phyloP scores from a whole-genome alignment of 441 rosid species.

The Erodium trifolium region DNA sequence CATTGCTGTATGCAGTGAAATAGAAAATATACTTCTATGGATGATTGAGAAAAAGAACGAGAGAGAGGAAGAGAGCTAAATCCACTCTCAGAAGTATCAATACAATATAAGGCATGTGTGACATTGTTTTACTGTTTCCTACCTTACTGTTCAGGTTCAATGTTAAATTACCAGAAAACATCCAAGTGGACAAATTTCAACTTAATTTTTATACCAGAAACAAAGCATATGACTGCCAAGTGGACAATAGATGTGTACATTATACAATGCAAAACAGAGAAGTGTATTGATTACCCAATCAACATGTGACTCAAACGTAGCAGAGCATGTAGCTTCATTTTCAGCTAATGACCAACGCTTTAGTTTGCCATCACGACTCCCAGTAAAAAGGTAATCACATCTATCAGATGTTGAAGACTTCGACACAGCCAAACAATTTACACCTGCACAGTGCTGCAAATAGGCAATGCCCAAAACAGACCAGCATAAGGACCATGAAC shows the following conservation, averaged over 20 bases:
- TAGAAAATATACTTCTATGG: neutral
- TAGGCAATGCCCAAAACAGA: slow-evolving; percentile 11
- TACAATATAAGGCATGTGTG: neutral
- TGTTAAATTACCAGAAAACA: neutral
- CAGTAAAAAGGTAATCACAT: slow-evolving; percentile 66
- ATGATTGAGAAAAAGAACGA: neutral
- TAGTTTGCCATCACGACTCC: slow-evolving; percentile 98
- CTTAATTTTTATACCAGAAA: neutral
- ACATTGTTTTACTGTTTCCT: neutral
- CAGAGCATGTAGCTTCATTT: slow-evolving; percentile 69
- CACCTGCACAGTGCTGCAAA: slow-evolving; percentile 94
- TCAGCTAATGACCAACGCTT: slow-evolving; percentile 87
- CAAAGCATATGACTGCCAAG: neutral
- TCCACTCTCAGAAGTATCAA: neutral
- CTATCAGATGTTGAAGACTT: slow-evolving; percentile 52
- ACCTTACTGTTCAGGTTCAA: slow-evolving; percentile 7
- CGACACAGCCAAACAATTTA: slow-evolving; percentile 75
- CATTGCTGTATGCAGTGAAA: neutral
- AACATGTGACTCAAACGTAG: slow-evolving; percentile 98
- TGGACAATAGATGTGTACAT: neutral
- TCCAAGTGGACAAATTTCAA: neutral
- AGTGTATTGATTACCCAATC: slow-evolving; percentile 67
- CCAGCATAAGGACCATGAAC: slow-evolving; percentile 3
- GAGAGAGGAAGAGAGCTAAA: neutral
- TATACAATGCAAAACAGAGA: slow-evolving; percentile 16